phyloP scores from a whole-genome alignment of 2,329 filamentous ascomycete genomes.

The Colletotrichum graminicola region DNA sequence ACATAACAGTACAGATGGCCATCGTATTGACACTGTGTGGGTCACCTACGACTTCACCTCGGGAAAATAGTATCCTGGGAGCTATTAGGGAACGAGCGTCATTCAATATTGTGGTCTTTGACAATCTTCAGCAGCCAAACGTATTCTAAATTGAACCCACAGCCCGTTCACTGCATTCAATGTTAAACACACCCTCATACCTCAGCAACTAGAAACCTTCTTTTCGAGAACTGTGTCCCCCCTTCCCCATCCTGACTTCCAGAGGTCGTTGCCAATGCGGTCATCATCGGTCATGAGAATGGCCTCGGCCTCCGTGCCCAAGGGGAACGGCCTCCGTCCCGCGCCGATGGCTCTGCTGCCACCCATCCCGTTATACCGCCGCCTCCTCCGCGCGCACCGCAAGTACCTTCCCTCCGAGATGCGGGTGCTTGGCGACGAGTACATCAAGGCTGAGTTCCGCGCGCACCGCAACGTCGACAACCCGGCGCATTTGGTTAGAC shows the following conservation, averaged over 20 bases:
- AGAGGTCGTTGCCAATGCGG: constrained; percentile 9
- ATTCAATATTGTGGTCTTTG: not conserved
- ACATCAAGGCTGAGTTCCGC: constrained; percentile 92
- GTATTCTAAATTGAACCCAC: not conserved
- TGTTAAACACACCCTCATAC: not conserved
- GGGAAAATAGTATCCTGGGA: constrained; percentile 5
- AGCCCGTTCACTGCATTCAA: not conserved
- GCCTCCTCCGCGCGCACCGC: constrained; percentile 87
- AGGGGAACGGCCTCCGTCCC: constrained; percentile 51
- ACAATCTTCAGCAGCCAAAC: not conserved
- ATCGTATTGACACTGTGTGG: not conserved
- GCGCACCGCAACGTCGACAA: constrained; percentile 88
- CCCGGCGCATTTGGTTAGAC: constrained; percentile 83
- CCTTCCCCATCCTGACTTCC: not conserved
- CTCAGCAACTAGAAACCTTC: not conserved
- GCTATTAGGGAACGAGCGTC: constrained; percentile 1
- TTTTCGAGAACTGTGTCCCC: not conserved
- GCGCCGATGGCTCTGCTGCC: constrained; percentile 78
- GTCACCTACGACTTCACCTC: not conserved
- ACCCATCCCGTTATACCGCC: constrained; percentile 89
- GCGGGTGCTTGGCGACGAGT: constrained; percentile 89
- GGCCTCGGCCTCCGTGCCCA: constrained; percentile 53
- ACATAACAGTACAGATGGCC: fast-evolving
- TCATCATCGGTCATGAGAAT: constrained; percentile 38
- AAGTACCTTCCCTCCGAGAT: constrained; percentile 79